Conservation (phyloP, 192 early-diverging fungal genomes). For the Backusella mclennaniae region DNA sequence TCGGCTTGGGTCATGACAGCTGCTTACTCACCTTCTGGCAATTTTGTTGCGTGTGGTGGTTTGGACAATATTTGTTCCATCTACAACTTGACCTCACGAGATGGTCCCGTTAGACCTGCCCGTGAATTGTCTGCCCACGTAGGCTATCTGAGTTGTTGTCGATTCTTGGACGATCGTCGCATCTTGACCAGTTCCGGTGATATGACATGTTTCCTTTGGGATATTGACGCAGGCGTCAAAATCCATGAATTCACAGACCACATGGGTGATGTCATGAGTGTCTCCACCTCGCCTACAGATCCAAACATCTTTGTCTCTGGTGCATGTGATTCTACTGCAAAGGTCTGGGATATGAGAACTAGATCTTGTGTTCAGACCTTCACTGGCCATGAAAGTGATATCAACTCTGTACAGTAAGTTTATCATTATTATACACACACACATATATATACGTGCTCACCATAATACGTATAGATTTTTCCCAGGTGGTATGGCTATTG, state of each 20-base stretch:
- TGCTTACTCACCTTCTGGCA: constrained; percentile 95
- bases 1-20: constrained; percentile 99
- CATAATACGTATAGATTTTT: constrained; percentile 63
- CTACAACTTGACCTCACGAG: constrained; percentile 94
- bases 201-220: constrained; percentile 99
- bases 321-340: constrained; percentile 96
- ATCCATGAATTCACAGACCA: constrained; percentile 95
- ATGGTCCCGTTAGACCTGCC: constrained; percentile 93
- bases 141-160: constrained; percentile 95
- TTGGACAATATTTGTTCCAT: constrained; percentile 99
- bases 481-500: constrained; percentile 97
- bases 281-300: constrained; percentile 86
- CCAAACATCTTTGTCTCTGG: constrained; percentile 97
- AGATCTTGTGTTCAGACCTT: constrained; percentile 98
- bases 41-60: constrained; percentile 97
- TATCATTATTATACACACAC: background rate
- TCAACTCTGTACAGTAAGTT: constrained; percentile 86
- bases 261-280: constrained; percentile 96
- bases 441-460: background rate
- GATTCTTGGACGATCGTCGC: constrained; percentile 95
- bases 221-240: constrained; percentile 97
- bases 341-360: constrained; percentile 97
- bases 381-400: constrained; percentile 93
- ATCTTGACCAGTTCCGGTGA: constrained; percentile 95
- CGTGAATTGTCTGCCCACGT: constrained; percentile 92